phyloP scores from a whole-genome alignment of 2,329 filamentous ascomycete genomes.

The Ramichloridium luteum region DNA sequence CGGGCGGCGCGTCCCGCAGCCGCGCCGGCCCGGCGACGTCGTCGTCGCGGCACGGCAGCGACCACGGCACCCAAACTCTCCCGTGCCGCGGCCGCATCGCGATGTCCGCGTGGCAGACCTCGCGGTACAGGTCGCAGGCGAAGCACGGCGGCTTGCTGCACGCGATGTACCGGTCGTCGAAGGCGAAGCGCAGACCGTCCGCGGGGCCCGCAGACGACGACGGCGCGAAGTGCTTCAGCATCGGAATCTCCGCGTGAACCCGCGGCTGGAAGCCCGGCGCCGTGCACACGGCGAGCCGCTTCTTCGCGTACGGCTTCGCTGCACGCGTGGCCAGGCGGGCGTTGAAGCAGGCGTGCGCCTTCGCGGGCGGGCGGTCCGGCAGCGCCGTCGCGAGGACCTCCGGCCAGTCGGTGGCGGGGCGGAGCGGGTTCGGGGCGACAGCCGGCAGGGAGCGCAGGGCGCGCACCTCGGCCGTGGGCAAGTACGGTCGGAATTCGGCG shows the following conservation, averaged over 20 bases:
- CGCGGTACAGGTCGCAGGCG: not conserved
- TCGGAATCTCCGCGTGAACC: slow-evolving; percentile 1
- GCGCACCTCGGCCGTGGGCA: not conserved
- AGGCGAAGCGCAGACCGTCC: not conserved
- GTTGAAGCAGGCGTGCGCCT: not conserved
- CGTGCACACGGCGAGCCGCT: not conserved
- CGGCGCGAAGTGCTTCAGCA: not conserved
- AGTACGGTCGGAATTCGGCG: not conserved
- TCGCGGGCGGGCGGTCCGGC: not conserved
- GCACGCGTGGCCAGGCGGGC: not conserved
- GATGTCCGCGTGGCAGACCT: slow-evolving; percentile 1
- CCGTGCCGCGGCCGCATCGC: not conserved
- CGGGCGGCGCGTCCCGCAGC: not conserved
- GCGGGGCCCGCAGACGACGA: no score
- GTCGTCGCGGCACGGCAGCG: not conserved
- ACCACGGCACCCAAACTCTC: not conserved
- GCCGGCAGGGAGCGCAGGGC: not conserved
- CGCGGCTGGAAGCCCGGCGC: not conserved
- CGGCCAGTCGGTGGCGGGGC: not conserved
- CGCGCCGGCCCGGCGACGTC: no score
- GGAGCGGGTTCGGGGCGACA: not conserved
- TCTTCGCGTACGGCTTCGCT: not conserved
- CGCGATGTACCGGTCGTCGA: not conserved
- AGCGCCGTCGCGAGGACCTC: not conserved
- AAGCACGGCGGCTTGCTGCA: slow-evolving; percentile 1